Evolutionary conservation across 106 monocot species (phyloP).

Genomic region (Gastrodia elata): DNA sequence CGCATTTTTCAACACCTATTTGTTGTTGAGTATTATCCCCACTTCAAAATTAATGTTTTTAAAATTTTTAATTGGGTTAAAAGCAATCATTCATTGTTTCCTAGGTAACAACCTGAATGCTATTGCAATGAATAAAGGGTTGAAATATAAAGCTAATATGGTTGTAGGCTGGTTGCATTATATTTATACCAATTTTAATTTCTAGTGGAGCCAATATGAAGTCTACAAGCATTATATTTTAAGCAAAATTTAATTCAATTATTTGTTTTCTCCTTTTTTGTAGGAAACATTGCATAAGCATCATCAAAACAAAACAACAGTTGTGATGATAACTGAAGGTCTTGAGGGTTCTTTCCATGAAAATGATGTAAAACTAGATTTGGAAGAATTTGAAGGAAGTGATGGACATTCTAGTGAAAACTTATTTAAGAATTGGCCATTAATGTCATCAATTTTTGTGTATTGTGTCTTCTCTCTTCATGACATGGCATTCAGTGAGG

Average conservation of each 20-base stretch:
- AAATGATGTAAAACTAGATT: slow-evolving; percentile 8
- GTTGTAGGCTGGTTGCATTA: too few relatives aligned
- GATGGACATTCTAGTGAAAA: slow-evolving; percentile 11
- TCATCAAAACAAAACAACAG: slow-evolving; percentile 3
- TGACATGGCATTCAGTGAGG: slow-evolving; percentile 68
- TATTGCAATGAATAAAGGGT: too few relatives aligned
- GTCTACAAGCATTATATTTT: neutral
- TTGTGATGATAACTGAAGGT: slow-evolving; percentile 16
- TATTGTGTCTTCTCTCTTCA: slow-evolving; percentile 61
- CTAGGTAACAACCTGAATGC: too few relatives aligned
- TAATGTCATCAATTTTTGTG: slow-evolving; percentile 59
- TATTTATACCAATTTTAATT: too few relatives aligned
- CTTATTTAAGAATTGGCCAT: slow-evolving; percentile 50
- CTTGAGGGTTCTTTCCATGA: slow-evolving; percentile 16
- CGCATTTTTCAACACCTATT: too few relatives aligned
- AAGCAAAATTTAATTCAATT: neutral
- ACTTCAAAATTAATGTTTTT: too few relatives aligned
- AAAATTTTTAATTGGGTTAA: too few relatives aligned
- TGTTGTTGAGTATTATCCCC: too few relatives aligned
- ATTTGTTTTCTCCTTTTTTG: slow-evolving; percentile 1
- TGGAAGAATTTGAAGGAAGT: slow-evolving; percentile 9
- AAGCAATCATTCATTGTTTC: too few relatives aligned
- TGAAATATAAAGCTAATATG: too few relatives aligned
- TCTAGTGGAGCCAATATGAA: neutral
- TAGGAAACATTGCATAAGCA: slow-evolving; percentile 39